Conservation (phyloP, 148 eudicot species). For the Rhododendron simsii region DNA sequence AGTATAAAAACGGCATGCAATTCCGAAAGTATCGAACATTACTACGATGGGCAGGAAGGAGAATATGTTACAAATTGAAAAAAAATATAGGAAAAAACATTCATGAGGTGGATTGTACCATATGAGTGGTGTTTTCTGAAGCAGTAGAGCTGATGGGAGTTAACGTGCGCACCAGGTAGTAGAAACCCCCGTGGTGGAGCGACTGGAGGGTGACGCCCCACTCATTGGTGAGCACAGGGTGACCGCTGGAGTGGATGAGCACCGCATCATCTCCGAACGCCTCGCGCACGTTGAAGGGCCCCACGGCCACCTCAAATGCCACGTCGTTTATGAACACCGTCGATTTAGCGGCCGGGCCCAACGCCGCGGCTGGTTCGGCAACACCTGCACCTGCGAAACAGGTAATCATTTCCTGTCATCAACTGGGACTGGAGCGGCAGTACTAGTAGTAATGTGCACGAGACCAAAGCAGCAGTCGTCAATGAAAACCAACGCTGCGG, state of each 20-base stretch:
- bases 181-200: constrained; percentile 73
- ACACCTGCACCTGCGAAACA: constrained; percentile 32
- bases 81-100: too few species aligned
- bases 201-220: constrained; percentile 83
- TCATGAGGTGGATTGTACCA: constrained; percentile 15
- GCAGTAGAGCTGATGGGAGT: constrained; percentile 21
- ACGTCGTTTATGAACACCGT: constrained; percentile 79
- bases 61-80: neutral
- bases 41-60: too few species aligned
- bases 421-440: too few species aligned
- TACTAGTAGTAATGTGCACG: neutral
- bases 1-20: too few species aligned
- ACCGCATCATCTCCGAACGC: constrained; percentile 76
- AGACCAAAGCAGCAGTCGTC: constrained; percentile 42
- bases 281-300: constrained; percentile 61
- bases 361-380: constrained; percentile 23
- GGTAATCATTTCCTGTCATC: neutral
- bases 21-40: too few species aligned
- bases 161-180: constrained; percentile 53
- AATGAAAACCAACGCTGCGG: constrained; percentile 4
- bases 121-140: constrained; percentile 25
- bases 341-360: constrained; percentile 31
- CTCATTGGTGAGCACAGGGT: constrained; percentile 60
- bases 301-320: constrained; percentile 59
- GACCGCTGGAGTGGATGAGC: constrained; percentile 61